A percentile compares a stretch with the other conserved stretches of the same genome.
phyloP scores from a whole-genome alignment of 1,139 yeast genomes.

The Taphrina populina region DNA sequence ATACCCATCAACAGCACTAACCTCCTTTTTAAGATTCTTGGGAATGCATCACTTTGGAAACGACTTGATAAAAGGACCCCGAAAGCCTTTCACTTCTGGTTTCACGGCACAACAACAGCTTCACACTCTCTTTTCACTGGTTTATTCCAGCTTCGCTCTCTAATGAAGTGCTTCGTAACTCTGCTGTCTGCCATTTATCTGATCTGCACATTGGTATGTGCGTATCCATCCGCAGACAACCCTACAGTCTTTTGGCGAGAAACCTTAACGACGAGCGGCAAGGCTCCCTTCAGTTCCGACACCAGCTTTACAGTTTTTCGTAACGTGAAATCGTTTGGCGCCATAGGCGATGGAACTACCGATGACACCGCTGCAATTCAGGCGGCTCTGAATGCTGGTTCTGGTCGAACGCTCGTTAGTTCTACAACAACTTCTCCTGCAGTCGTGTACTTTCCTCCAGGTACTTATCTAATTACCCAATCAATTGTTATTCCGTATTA shows the following conservation, averaged over 20 bases:
- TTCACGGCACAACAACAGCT: too few relatives aligned
- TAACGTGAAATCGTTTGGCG: conserved; percentile 36
- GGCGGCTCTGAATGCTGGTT: conserved; percentile 32
- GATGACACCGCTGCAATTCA: conserved; percentile 37
- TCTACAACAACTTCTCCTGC: conserved; percentile 36
- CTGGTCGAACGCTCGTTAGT: conserved; percentile 19
- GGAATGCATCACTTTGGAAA: too few relatives aligned
- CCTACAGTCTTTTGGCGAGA: conserved; percentile 15
- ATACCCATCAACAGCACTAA: too few relatives aligned
- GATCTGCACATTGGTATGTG: not conserved
- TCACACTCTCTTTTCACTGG: too few relatives aligned
- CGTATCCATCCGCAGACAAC: conserved; percentile 6
- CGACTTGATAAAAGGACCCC: too few relatives aligned
- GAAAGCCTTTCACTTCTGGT: too few relatives aligned
- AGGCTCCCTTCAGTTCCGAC: conserved; percentile 34
- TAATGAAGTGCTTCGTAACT: too few relatives aligned
- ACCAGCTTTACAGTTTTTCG: conserved; percentile 31
- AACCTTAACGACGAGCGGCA: conserved; percentile 8
- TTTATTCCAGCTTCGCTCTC: too few relatives aligned
- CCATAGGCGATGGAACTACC: conserved; percentile 36
- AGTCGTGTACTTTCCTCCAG: conserved; percentile 36
- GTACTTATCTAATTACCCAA: conserved; percentile 32
- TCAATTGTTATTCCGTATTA: conserved; percentile 31
- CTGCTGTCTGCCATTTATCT: not conserved
- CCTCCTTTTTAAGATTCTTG: too few relatives aligned